Conservation (phyloP, 768 basidiomycete genomes). For the Lactarius hatsudake region DNA sequence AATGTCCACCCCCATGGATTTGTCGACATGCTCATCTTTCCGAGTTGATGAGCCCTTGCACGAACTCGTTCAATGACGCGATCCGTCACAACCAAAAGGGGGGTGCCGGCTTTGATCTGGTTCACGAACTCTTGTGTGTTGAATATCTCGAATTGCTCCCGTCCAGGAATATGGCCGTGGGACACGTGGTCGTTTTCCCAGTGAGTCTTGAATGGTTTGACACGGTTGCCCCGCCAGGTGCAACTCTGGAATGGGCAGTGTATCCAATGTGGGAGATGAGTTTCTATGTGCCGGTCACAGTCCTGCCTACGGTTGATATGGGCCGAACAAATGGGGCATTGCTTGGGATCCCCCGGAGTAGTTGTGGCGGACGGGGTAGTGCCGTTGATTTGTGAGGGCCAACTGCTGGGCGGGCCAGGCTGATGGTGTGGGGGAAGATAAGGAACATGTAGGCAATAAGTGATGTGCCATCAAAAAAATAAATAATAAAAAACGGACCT, state of each 20-base stretch:
- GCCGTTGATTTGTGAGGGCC: background rate
- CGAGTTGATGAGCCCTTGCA: background rate
- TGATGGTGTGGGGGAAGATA: background rate
- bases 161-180: no score
- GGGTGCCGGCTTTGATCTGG: background rate
- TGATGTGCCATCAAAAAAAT: no score
- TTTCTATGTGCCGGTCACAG: background rate
- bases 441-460: no score
- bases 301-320: background rate
- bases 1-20: background rate
- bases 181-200: background rate
- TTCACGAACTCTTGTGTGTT: background rate
- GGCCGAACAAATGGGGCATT: background rate
- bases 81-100: background rate
- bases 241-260: background rate
- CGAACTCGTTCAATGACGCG: background rate
- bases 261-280: conserved; percentile 2
- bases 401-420: background rate
- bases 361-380: background rate
- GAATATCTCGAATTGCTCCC: background rate
- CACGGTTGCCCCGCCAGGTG: background rate
- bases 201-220: background rate
- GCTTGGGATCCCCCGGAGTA: background rate
- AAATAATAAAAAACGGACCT: background rate
- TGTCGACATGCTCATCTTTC: background rate